These are phyloP conservation scores for Coprinellus aureogranulatus DNA, from an alignment of 768 basidiomycete genomes.

Conservation along the genomic window DNA sequence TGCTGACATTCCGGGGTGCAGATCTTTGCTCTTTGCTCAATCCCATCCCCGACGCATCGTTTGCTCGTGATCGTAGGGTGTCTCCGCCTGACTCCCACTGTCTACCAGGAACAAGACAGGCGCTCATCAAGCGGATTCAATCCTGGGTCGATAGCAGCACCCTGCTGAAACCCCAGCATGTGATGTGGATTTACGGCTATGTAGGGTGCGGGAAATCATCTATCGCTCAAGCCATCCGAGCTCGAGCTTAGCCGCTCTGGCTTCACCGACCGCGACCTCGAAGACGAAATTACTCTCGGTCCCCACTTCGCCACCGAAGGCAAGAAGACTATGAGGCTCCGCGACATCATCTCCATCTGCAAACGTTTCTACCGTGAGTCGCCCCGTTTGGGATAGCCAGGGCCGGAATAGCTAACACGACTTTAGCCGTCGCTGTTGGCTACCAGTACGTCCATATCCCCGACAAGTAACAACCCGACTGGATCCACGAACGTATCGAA, in stretches of 20 bases:
- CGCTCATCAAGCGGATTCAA: no score
- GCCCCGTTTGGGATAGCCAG: background rate
- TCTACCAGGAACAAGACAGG: no score
- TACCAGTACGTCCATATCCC: constrained; percentile 95
- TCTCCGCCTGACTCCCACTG: no score
- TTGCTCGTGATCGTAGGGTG: no score
- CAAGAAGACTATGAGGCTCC: constrained; percentile 79
- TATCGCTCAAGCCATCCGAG: constrained; percentile 82
- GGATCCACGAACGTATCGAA: constrained; percentile 96
- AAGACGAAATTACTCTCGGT: constrained; percentile 91
- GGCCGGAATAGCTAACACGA: constrained; percentile 6
- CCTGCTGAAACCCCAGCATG: no score
- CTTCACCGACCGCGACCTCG: constrained; percentile 90
- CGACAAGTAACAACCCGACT: constrained; percentile 98
- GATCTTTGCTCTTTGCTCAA: no score
- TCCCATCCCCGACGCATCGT: no score
- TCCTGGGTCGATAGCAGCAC: no score
- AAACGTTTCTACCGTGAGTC: constrained; percentile 90
- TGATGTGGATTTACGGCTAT: no score
- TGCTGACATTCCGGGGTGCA: no score
- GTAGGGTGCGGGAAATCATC: no score
- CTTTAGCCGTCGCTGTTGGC: constrained; percentile 77
- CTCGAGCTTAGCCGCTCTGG: constrained; percentile 93
- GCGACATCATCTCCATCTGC: constrained; percentile 88
- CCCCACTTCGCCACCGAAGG: constrained; percentile 91